Conservation (phyloP, 176 grass and related monocot genomes). For the Coix lacrymajobi region DNA sequence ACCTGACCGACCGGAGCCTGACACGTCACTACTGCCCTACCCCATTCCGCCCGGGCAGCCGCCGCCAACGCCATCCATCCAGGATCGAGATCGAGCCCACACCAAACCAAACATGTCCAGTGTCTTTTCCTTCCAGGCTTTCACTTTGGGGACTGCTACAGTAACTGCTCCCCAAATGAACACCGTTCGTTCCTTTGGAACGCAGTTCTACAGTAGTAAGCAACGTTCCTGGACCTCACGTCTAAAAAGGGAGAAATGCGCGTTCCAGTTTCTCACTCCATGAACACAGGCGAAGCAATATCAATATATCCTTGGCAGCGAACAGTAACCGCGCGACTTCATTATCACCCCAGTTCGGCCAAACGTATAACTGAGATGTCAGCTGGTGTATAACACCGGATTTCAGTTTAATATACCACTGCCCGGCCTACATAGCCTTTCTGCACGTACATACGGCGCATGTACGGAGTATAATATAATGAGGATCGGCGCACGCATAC, state of each 20-base stretch:
- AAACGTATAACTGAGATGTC: background rate
- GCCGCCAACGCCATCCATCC: conserved; percentile 1
- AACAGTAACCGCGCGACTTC: background rate
- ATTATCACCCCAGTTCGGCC: background rate
- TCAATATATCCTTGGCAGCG: background rate
- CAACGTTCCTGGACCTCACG: background rate
- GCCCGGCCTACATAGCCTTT: too few relatives aligned
- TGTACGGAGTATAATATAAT: background rate
- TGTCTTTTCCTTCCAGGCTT: background rate
- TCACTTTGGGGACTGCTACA: background rate
- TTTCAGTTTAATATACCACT: too few relatives aligned
- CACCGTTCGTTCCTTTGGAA: background rate
- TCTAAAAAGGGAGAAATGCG: background rate
- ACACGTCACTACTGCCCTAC: conserved; percentile 23
- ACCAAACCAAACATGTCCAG: background rate
- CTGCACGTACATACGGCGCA: background rate
- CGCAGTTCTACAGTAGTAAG: background rate
- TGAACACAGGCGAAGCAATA: background rate
- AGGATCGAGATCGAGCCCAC: background rate
- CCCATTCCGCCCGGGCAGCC: conserved; percentile 13
- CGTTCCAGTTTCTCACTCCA: background rate
- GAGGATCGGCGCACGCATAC: background rate
- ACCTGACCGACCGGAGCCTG: conserved; percentile 21
- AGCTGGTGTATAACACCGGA: too few relatives aligned
- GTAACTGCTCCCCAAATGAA: background rate